phyloP scores from a whole-genome alignment of 2,329 filamentous ascomycete species.

The Penicillium sp. region DNA sequence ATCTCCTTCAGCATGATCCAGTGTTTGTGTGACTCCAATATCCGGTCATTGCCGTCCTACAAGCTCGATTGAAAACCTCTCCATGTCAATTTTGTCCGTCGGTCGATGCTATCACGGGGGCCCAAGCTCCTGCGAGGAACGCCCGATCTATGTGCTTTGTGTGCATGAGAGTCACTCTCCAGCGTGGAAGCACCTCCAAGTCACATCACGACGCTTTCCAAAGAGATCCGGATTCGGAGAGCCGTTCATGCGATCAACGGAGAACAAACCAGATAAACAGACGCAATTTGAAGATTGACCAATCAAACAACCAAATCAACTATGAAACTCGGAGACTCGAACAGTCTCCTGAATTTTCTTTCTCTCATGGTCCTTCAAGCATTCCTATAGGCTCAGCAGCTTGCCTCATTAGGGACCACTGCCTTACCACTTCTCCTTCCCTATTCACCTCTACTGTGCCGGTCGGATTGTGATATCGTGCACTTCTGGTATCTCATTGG shows the following conservation, averaged over 20 bases:
- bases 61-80: constrained; percentile 25
- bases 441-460: not conserved
- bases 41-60: constrained; percentile 1
- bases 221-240: not conserved
- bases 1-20: not conserved
- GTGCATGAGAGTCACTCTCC: constrained; percentile 21
- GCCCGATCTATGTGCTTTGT: constrained; percentile 18
- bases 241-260: not conserved
- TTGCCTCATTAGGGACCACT: constrained; percentile 1
- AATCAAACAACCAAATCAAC: not conserved
- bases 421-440: not conserved
- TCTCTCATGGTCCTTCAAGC: not conserved
- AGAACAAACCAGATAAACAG: not conserved
- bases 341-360: constrained; percentile 1
- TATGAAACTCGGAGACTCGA: constrained; percentile 11
- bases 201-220: constrained; percentile 26
- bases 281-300: not conserved
- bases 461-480: not conserved
- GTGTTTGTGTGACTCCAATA: constrained; percentile 8
- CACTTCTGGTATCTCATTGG: constrained; percentile 20
- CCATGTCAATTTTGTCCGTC: constrained; percentile 3
- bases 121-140: constrained; percentile 21
- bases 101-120: constrained; percentile 13
- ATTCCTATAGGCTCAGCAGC: not conserved
- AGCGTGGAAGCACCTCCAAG: constrained; percentile 15